phyloP scores from a whole-genome alignment of 75 land plant species.

The Picea sitchensis region DNA sequence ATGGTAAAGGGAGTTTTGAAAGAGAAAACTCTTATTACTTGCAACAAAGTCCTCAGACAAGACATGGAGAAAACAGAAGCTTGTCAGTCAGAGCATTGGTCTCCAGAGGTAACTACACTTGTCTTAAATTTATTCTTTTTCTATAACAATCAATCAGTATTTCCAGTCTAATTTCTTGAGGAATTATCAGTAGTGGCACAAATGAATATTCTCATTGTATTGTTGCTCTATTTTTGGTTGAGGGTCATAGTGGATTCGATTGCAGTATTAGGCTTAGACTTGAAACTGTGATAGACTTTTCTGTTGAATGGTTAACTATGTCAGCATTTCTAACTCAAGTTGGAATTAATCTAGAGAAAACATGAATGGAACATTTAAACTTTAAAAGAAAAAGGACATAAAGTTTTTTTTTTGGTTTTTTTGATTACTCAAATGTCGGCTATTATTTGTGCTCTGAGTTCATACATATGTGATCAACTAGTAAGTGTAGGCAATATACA shows the following conservation, averaged over 20 bases:
- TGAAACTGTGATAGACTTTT: neutral
- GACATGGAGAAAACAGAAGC: neutral
- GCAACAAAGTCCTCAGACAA: slow-evolving; percentile 1
- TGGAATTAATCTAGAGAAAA: neutral
- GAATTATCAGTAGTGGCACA: neutral
- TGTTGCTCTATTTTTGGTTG: neutral
- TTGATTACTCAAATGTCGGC: neutral
- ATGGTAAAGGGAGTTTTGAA: slow-evolving; percentile 25
- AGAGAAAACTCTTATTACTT: slow-evolving; percentile 28
- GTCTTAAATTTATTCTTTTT: neutral
- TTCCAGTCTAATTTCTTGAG: neutral
- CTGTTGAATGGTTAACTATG: too few relatives aligned
- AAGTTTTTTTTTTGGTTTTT: neutral
- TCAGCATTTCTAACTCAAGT: too few relatives aligned
- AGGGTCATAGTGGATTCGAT: neutral
- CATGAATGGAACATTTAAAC: neutral
- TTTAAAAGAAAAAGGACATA: neutral
- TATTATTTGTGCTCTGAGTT: neutral
- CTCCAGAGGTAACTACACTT: slow-evolving; percentile 8
- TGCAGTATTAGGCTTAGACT: neutral
- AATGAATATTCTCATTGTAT: neutral
- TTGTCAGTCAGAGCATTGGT: neutral
- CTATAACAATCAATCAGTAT: neutral
- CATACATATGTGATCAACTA: neutral
- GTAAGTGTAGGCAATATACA: neutral